Evolutionary conservation across 2,329 filamentous ascomycete species (phyloP).

Genomic region (Simplicillium sp.): DNA sequence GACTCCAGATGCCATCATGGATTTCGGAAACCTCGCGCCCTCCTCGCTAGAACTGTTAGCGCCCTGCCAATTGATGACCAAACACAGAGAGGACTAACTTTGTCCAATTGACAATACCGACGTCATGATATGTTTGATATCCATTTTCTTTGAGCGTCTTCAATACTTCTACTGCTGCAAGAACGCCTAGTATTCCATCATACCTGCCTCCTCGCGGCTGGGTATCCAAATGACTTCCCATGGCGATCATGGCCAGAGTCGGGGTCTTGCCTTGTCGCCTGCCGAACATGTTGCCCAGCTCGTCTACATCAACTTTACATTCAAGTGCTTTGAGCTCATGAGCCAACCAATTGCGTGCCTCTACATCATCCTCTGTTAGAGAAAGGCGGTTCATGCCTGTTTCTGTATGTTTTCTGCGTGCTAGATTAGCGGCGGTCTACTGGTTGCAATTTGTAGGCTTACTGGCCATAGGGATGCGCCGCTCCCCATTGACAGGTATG

Average conservation of each 20-base stretch:
- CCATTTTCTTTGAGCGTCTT: slow-evolving; percentile 53
- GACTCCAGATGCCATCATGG: slow-evolving; percentile 68
- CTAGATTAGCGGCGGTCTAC: background rate
- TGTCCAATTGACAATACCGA: slow-evolving; percentile 72
- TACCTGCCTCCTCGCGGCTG: slow-evolving; percentile 59
- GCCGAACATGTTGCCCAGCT: slow-evolving; percentile 75
- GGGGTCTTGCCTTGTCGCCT: slow-evolving; percentile 47
- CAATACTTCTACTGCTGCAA: slow-evolving; percentile 64
- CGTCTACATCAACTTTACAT: slow-evolving; percentile 60
- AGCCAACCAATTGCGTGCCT: slow-evolving; percentile 71
- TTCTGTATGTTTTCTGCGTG: slow-evolving; percentile 27
- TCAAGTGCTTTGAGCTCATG: slow-evolving; percentile 53
- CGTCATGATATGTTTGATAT: slow-evolving; percentile 58
- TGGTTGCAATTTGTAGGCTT: slow-evolving; percentile 8
- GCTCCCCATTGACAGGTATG: slow-evolving; percentile 22
- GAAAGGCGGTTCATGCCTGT: slow-evolving; percentile 72
- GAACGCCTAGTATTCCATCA: slow-evolving; percentile 68
- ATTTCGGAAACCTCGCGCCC: slow-evolving; percentile 68
- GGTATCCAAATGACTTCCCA: slow-evolving; percentile 61
- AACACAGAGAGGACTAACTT: slow-evolving; percentile 34
- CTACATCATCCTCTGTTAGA: slow-evolving; percentile 65
- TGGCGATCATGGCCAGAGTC: slow-evolving; percentile 50
- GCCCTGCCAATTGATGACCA: background rate
- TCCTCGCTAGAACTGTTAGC: slow-evolving; percentile 52
- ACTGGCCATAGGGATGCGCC: slow-evolving; percentile 18